Percentiles rank a stretch among this genome's conserved stretches.
These are phyloP conservation scores for Neoscytalidium dimidiatum DNA, from an alignment of 2,329 filamentous ascomycete species.

Conservation along the genomic window DNA sequence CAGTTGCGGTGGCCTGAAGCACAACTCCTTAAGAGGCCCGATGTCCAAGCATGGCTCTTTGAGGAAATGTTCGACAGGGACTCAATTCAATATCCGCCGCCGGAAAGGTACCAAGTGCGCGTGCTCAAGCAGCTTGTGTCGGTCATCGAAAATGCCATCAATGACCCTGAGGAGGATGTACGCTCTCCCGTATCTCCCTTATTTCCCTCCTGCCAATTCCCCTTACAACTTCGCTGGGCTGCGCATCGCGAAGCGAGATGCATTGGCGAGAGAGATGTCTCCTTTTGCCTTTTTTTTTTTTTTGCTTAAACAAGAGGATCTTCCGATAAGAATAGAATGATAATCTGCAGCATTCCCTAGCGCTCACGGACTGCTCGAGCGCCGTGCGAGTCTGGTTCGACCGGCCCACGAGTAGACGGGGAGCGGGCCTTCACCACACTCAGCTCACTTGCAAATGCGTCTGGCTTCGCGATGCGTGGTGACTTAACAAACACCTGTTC, in stretches of 20 bases:
- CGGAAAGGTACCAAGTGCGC: conserved; percentile 68
- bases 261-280: not conserved
- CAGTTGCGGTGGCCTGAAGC: conserved; percentile 65
- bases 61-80: conserved; percentile 65
- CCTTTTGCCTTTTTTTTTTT: not conserved
- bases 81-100: conserved; percentile 59
- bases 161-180: conserved; percentile 87
- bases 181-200: conserved; percentile 42
- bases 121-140: conserved; percentile 73
- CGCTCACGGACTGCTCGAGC: not conserved
- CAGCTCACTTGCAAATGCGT: not conserved
- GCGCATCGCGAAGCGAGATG: conserved; percentile 4
- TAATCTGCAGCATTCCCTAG: not conserved
- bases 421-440: not conserved
- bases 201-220: not conserved
- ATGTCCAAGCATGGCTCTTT: conserved; percentile 69
- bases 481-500: not conserved
- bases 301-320: not conserved
- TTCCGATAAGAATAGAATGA: not conserved
- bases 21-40: conserved; percentile 58
- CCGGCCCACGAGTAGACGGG: not conserved
- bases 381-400: not conserved
- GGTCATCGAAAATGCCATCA: conserved; percentile 71
- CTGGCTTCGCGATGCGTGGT: not conserved
- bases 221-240: not conserved